These are phyloP conservation scores for Fusarium temperatum DNA, from an alignment of 2,329 filamentous ascomycete genomes.

Conservation along the genomic window DNA sequence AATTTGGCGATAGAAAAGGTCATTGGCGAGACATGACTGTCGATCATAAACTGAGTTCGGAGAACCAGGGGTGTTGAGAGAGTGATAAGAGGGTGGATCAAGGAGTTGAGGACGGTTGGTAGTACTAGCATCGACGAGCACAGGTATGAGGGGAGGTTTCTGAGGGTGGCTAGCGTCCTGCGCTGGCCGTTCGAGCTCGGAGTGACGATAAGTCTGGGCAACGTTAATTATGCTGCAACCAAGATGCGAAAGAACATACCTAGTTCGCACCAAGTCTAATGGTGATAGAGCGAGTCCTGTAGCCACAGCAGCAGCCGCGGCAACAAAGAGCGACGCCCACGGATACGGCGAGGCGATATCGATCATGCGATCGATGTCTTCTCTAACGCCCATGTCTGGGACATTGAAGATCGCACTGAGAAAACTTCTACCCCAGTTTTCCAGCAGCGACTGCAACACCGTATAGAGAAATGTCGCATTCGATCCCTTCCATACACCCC, in stretches of 20 bases:
- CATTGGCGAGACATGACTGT: constrained; percentile 81
- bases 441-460: constrained; percentile 83
- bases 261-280: constrained; percentile 87
- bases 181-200: constrained; percentile 78
- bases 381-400: constrained; percentile 80
- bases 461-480: constrained; percentile 94
- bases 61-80: constrained; percentile 86
- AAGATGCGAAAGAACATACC: constrained; percentile 46
- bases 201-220: constrained; percentile 78
- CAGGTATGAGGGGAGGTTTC: constrained; percentile 79
- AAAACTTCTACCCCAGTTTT: constrained; percentile 91
- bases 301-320: constrained; percentile 69
- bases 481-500: constrained; percentile 93
- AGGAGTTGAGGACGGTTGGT: constrained; percentile 87
- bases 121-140: constrained; percentile 76
- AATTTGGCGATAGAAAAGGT: constrained; percentile 87
- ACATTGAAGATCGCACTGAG: constrained; percentile 91
- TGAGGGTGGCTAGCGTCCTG: constrained; percentile 80
- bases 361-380: constrained; percentile 79
- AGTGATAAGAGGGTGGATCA: constrained; percentile 83
- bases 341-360: constrained; percentile 82
- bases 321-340: constrained; percentile 80
- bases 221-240: constrained; percentile 41
- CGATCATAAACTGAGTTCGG: constrained; percentile 83
- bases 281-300: constrained; percentile 86